Evolutionary conservation across 2,329 filamentous ascomycete species (phyloP), one percentile per base, ranked within the genome.

Genomic region (Colletotrichum tanaceti): DNA sequence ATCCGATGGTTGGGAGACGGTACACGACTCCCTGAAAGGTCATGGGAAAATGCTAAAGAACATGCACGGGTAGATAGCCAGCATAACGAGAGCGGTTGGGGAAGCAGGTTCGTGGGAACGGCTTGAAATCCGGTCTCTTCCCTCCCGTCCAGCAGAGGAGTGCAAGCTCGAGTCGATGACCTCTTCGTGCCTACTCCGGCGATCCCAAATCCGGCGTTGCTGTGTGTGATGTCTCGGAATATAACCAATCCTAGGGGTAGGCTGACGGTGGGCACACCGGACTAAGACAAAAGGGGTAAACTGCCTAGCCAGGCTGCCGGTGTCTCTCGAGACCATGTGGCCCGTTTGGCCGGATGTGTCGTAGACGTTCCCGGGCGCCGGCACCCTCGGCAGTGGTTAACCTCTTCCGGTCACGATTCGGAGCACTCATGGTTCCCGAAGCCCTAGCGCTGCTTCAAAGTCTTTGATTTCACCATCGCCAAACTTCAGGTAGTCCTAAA

Each of bases 181-280:
- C 39, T 39, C 47, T 22, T 43, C 24, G 28, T 32, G 41, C 22
- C 20, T 57, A 11, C 55, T 57, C 22, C 20, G 63, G 10, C 55
- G 52, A 66, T 28, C 22, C 66, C 66, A 60, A 52, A 13, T 69
- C 66, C 66, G 66, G 66, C 50, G 66, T 57, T 66, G 20, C 35
- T 52, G 55, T n/a, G 55, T n/a, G 10, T 61, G 62, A 68, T 62
- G 53, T 57, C 24, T 43, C 58, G 50, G 22, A 44, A 65, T 46
- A 64, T 5, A 43, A 39, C 24, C 22, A 54, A 57, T 22, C 13
- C 47, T 20, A 10, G 14, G 35, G 20, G 22, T 39, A 46, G 20
- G 14, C 38, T 18, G 55, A 47, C 14, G 32, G 4, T n/a, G 11
- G 10, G 24, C 54, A 20, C 38, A n/a, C 14, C 9, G 38, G 38